Conservation (phyloP, 257 asterid genomes). For the Sherardia arvensis region DNA sequence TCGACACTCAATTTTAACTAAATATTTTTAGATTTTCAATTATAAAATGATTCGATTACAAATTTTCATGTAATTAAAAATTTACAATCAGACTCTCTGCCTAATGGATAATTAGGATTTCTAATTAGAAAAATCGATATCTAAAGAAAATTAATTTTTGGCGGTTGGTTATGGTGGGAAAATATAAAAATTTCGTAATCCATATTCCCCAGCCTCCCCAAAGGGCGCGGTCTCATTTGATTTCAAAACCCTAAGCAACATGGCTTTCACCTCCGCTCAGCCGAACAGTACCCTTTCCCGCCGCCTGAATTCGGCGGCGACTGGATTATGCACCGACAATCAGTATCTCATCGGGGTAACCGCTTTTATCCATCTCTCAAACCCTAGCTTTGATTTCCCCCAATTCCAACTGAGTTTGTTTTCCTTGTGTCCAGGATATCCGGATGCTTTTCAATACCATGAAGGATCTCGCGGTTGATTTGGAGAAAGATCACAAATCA, state of each 20-base stretch:
- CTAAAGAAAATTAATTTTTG: no score
- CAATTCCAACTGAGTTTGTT: not conserved
- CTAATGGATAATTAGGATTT: no score
- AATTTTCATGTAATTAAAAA: no score
- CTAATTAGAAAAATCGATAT: no score
- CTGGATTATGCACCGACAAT: slow-evolving; percentile 48
- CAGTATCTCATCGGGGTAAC: slow-evolving; percentile 53
- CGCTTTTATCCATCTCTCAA: slow-evolving; percentile 7
- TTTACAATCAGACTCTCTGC: no score
- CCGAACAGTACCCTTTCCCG: slow-evolving; percentile 39
- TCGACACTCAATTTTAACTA: no score
- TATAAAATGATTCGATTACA: no score
- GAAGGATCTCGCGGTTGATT: slow-evolving; percentile 67
- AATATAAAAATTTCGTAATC: no score
- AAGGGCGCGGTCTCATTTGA: not conserved
- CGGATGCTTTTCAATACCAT: slow-evolving; percentile 48
- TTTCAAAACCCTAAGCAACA: slow-evolving; percentile 7
- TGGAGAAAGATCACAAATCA: slow-evolving; percentile 53
- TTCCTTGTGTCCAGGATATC: slow-evolving; percentile 46
- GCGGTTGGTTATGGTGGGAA: no score
- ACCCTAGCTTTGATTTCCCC: not conserved
- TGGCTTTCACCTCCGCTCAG: slow-evolving; percentile 84
- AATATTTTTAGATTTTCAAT: no score
- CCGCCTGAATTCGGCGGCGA: slow-evolving; percentile 47
- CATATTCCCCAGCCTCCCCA: no score